Evolutionary conservation across 495 filamentous ascomycete genomes (phyloP).

Genomic region (Aspergillus bertholletiae): DNA sequence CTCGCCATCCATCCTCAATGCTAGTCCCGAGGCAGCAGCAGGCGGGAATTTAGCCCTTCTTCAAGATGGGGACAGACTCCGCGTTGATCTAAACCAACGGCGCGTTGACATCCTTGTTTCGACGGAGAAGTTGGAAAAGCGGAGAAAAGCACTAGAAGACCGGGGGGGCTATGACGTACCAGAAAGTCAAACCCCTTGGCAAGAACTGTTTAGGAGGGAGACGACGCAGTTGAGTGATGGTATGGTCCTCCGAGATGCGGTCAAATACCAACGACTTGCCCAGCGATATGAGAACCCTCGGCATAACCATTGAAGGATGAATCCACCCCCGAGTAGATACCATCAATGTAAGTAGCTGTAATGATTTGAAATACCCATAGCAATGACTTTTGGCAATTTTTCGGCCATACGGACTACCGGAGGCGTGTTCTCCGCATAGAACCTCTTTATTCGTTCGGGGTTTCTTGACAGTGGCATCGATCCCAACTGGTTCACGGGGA

Average conservation of each 20-base stretch:
- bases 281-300: conserved; percentile 40
- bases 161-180: conserved; percentile 32
- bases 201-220: conserved; percentile 49
- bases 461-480: not conserved
- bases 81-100: conserved; percentile 53
- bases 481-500: not conserved
- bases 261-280: conserved; percentile 51
- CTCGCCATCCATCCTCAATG: conserved; percentile 53
- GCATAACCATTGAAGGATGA: conserved; percentile 48
- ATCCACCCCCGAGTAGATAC: too few species aligned
- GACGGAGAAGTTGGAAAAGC: conserved; percentile 59
- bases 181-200: conserved; percentile 48
- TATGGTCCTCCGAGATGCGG: conserved; percentile 49
- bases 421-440: not conserved
- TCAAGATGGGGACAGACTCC: conserved; percentile 50
- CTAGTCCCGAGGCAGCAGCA: conserved; percentile 57
- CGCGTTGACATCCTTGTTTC: conserved; percentile 51
- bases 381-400: not conserved
- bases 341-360: not conserved
- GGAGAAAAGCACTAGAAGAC: conserved; percentile 49
- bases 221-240: conserved; percentile 49
- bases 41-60: conserved; percentile 55
- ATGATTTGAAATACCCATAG: not conserved
- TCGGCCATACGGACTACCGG: not conserved
- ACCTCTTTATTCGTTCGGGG: not conserved